A percentile compares a stretch with the other conserved stretches of the same genome.
These are phyloP conservation scores for Waltergamsia citrina DNA, from an alignment of 2,329 filamentous ascomycete species.

Conservation along the genomic window DNA sequence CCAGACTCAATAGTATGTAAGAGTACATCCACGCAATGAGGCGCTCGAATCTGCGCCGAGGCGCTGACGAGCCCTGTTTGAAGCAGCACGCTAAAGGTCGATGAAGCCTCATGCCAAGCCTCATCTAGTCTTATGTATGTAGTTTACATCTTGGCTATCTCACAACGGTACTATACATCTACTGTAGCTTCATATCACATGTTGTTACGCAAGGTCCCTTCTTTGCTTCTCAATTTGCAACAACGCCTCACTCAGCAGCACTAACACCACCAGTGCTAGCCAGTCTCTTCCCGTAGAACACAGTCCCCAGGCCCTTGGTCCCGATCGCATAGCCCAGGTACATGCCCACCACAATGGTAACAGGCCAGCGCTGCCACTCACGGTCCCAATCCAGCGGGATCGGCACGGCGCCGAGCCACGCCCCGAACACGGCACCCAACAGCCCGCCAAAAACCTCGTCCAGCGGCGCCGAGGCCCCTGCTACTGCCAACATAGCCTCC, in stretches of 20 bases:
- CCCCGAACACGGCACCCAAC: conserved; percentile 69
- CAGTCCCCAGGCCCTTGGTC: conserved; percentile 47
- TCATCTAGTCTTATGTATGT: no score
- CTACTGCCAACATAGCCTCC: conserved; percentile 59
- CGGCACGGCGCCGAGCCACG: conserved; percentile 88
- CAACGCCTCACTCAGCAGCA: conserved; percentile 22
- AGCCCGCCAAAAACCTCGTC: conserved; percentile 80
- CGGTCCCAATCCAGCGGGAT: conserved; percentile 97
- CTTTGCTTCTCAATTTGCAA: no score
- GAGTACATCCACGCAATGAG: no score
- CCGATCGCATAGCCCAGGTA: conserved; percentile 73
- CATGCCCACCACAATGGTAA: conserved; percentile 77
- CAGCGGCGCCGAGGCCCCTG: conserved; percentile 58
- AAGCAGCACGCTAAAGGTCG: no score
- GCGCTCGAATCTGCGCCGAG: no score
- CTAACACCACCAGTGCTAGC: conserved; percentile 12
- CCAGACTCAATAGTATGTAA: no score
- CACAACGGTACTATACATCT: no score
- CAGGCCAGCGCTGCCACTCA: conserved; percentile 98
- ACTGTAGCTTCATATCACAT: no score
- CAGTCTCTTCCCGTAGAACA: conserved; percentile 37
- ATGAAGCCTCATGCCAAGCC: no score
- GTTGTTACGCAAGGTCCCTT: no score
- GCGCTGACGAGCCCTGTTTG: no score
- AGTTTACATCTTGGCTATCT: no score